A percentile compares a stretch with the other conserved stretches of the same genome.
Evolutionary conservation across 352 stramenopile species (phyloP).

Genomic region (Phytophthora foliorum): DNA sequence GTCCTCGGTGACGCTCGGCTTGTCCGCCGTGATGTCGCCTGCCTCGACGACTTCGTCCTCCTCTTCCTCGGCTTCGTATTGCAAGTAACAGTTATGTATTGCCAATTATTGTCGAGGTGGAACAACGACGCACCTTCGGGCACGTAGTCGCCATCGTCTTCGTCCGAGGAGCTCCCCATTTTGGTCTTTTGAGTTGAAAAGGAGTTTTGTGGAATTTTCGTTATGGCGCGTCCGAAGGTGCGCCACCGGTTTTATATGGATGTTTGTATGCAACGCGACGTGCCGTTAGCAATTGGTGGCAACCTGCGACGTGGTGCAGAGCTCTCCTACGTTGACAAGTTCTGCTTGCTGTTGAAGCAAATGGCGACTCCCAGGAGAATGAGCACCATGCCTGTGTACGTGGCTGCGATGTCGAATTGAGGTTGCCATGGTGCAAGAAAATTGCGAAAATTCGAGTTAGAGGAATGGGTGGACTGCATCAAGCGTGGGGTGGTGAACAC

Average conservation of each 20-base stretch:
- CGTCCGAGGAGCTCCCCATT: constrained; percentile 69
- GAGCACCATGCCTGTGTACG: constrained; percentile 69
- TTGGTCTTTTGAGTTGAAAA: constrained; percentile 10
- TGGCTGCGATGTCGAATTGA: constrained; percentile 41
- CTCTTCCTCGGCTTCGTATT: constrained; percentile 11
- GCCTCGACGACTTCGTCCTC: constrained; percentile 18
- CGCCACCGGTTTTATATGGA: constrained; percentile 9
- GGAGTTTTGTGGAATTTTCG: constrained; percentile 4
- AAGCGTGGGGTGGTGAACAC: constrained; percentile 17
- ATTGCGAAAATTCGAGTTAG: background rate
- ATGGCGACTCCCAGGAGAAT: constrained; percentile 71
- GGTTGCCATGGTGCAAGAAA: background rate
- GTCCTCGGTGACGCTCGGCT: constrained; percentile 38
- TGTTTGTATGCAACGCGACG: constrained; percentile 24
- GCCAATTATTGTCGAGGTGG: background rate
- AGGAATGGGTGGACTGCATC: constrained; percentile 3
- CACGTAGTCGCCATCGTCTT: constrained; percentile 80
- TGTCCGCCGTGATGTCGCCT: background rate
- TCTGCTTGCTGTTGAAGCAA: constrained; percentile 72
- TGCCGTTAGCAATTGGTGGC: background rate
- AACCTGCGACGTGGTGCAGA: background rate
- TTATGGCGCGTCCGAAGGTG: background rate
- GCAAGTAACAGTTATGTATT: background rate
- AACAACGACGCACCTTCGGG: constrained; percentile 50
- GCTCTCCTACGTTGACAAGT: background rate